Conservation (phyloP, 2,329 filamentous ascomycete genomes). For the Verticillium longisporum region DNA sequence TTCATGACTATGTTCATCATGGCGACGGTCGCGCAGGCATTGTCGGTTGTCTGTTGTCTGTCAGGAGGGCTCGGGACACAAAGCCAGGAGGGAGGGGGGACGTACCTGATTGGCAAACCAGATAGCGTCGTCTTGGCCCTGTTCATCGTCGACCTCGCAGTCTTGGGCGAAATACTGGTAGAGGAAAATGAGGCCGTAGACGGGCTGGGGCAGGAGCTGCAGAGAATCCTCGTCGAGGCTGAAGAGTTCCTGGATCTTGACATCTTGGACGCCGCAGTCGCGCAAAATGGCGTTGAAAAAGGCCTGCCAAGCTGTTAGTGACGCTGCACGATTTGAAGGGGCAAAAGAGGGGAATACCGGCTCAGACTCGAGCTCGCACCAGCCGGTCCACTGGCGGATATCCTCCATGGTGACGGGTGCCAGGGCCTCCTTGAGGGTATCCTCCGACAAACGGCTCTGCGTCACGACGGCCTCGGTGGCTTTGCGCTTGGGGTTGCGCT, state of each 20-base stretch:
- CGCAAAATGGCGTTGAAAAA: slow-evolving; percentile 82
- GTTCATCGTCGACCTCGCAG: slow-evolving; percentile 42
- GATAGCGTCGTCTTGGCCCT: slow-evolving; percentile 48
- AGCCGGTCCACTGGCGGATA: slow-evolving; percentile 59
- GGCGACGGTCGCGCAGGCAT: slow-evolving; percentile 88
- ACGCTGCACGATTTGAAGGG: neutral
- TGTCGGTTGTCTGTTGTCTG: slow-evolving; percentile 58
- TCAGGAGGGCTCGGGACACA: neutral
- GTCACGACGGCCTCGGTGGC: slow-evolving; percentile 23
- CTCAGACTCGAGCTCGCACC: slow-evolving; percentile 84
- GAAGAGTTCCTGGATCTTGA: slow-evolving; percentile 72
- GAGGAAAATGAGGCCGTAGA: slow-evolving; percentile 84
- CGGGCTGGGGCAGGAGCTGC: slow-evolving; percentile 61
- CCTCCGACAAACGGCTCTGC: slow-evolving; percentile 20
- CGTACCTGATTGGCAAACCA: slow-evolving; percentile 92
- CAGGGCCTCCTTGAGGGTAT: slow-evolving; percentile 39
- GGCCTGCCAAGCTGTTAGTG: slow-evolving; percentile 39
- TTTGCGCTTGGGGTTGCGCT: slow-evolving; percentile 38
- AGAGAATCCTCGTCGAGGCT: slow-evolving; percentile 62
- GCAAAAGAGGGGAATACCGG: slow-evolving; percentile 49
- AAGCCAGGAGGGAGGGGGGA: neutral
- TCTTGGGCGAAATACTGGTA: slow-evolving; percentile 61
- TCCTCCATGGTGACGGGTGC: slow-evolving; percentile 43
- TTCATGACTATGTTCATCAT: slow-evolving; percentile 94
- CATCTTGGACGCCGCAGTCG: slow-evolving; percentile 67